Base-by-base conservation (phyloP, 352 stramenopile genomes). In the Pythium graminicola region DNA sequence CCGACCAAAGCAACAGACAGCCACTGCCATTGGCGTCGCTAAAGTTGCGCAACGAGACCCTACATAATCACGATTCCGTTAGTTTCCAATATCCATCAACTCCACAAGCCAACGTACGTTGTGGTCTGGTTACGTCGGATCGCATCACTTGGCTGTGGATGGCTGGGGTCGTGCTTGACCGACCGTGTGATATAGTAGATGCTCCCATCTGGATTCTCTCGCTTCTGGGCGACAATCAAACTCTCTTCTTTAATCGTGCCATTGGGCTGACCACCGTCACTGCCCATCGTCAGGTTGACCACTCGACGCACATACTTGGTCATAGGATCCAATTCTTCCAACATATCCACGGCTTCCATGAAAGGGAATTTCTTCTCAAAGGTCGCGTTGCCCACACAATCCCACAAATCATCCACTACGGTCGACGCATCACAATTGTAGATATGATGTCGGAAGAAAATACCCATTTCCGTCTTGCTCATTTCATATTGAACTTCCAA, bases 401-500 rank as follows among this genome's bases (percentile, higher is more conserved):
- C 70, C 83, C 83, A 94, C n/a, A 94, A 59, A 46, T 91, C 77
- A 31, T 87, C 80, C 49, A 86, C 73, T 20, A 89, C 70, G 24
- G 67, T 44, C n/a, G 43, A 73, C 35, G 81, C 69, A 53, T 86
- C 81, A 57, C 81, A 84, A 48, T 85, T 83, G 60, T 86, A 90
- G 13, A 94, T 69, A 55, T 88, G 78, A 51, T 92, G 81, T 26
- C 81, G 79, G 65, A 91, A 91, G 57, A 85, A 94, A 52, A 94
- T 90, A 17, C 74, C 72, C 79, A 92, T 86, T 53, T 89, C 81
- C 40, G 88, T 79, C 62, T 91, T 89, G 53, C 69, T 77, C 70
- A 92, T 89, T 36, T 94, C 83, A 54, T 94, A 94, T 64, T 94
- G 83, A 33, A 94, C 83, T 45, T 91, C 75, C 26, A 94, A 63